phyloP scores from a whole-genome alignment of 352 stramenopile genomes.

The Globisporangium paroecandrum region DNA sequence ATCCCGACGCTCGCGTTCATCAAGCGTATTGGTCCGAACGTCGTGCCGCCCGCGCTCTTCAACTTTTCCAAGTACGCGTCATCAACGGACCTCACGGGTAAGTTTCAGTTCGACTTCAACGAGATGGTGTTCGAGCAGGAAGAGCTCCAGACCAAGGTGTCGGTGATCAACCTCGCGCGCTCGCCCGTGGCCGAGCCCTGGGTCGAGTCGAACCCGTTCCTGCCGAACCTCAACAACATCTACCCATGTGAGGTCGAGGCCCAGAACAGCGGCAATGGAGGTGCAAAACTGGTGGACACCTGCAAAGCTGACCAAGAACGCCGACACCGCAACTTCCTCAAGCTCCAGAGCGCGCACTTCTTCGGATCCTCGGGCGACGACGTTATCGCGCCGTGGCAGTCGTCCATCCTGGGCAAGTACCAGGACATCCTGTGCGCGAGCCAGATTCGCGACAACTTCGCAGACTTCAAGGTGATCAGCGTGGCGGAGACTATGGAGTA shows the following conservation, averaged over 20 bases:
- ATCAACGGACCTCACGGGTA: conserved; percentile 20
- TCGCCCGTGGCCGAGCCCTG: conserved; percentile 27
- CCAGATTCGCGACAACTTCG: conserved; percentile 8
- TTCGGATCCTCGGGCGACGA: conserved; percentile 35
- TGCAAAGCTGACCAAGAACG: conserved; percentile 17
- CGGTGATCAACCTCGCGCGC: conserved; percentile 38
- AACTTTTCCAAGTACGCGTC: conserved; percentile 28
- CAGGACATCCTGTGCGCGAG: conserved; percentile 22
- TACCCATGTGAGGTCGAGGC: conserved; percentile 15
- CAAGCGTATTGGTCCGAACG: conserved; percentile 23
- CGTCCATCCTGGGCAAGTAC: conserved; percentile 32
- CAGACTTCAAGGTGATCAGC: conserved; percentile 19
- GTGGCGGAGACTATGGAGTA: conserved; percentile 30
- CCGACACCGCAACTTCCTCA: conserved; percentile 42
- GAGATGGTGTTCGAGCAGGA: conserved; percentile 25
- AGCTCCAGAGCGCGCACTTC: conserved; percentile 32
- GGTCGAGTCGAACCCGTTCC: conserved; percentile 27
- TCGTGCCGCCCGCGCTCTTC: conserved; percentile 27
- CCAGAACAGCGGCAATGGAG: too few species aligned
- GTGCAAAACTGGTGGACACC: background rate
- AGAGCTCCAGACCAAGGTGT: conserved; percentile 32
- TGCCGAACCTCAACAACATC: conserved; percentile 38
- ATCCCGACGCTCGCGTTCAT: conserved; percentile 34
- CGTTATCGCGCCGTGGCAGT: conserved; percentile 37
- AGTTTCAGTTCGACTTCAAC: conserved; percentile 35